A percentile compares a stretch with the other conserved stretches of the same genome.
phyloP scores from a whole-genome alignment of 345 rosid genomes.

The Populus tremula region DNA sequence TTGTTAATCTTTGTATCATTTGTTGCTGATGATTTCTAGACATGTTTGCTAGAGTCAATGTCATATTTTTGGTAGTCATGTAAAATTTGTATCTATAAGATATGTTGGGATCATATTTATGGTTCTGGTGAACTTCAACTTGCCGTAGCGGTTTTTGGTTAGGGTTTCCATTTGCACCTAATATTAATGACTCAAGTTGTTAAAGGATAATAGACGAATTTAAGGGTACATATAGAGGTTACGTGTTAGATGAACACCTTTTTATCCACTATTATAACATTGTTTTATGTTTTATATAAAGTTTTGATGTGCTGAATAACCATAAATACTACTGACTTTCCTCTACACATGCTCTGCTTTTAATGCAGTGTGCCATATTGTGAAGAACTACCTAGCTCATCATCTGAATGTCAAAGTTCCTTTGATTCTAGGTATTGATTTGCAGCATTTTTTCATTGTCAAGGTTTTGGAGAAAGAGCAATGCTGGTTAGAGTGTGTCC shows the following conservation, averaged over 20 bases:
- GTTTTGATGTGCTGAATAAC: neutral
- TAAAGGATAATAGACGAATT: neutral
- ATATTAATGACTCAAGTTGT: neutral
- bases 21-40: neutral
- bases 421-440: slow-evolving; percentile 65
- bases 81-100: neutral
- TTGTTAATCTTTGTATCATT: no score
- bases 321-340: neutral
- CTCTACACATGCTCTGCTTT: slow-evolving; percentile 1
- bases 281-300: neutral
- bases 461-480: neutral
- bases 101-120: neutral
- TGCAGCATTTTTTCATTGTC: neutral
- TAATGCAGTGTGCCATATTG: slow-evolving; percentile 74
- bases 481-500: neutral
- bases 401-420: slow-evolving; percentile 70
- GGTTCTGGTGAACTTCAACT: neutral
- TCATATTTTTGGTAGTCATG: neutral
- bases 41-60: neutral
- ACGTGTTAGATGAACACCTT: neutral
- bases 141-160: neutral
- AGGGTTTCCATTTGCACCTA: neutral
- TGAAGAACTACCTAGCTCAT: slow-evolving; percentile 84
- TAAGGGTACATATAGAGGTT: no score
- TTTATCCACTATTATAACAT: neutral